Base-by-base conservation (phyloP, 331 rosid species). In the Rhamnella rubrinervis region DNA sequence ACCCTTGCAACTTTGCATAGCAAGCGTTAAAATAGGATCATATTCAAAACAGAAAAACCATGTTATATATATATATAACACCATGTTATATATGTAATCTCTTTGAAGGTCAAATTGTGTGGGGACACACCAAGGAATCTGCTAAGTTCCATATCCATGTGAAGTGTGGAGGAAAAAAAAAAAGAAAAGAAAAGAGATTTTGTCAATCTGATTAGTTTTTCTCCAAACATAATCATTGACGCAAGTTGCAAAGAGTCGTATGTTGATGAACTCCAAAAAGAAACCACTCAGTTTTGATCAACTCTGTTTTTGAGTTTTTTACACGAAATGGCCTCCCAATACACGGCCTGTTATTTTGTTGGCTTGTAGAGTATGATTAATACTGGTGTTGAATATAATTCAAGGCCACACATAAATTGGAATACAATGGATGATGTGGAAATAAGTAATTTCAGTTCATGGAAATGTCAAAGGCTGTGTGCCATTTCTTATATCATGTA, bases 171-270 rank as follows among this genome's bases (percentile, higher is more conserved):
- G 68, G 75, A 82, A 63, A 70, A 60, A 1, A 41, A 72, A 57
- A 65, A 55, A 41, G 64, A 65, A 53, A 44, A 44, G 51, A 37
- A 66, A 65, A 53, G 38, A 44, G 83, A 84, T 86, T 76, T 76
- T 78, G 58, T 70, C 62, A 35, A 40, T 65, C 57, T 76, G 70
- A 40, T 67, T 20, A 52, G 60, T 44, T 71, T 78, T 75, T 59
- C 83, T 71, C 63, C 72, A 38, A 86, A 75, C 92, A 85, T 68
- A 79, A 84, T 86, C 73, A 89, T 84, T 85, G 52, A 41, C 75
- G 70, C 71, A 72, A 59, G 74, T 17, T 67, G 59, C 65, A 78
- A 46, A 47, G 61, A 74, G 37, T 68, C 61, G 41, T 67, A 69
- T 44, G 74, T 77, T 71, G 49, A 71, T 74, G 81, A 75, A 74